A percentile compares a stretch with the other conserved stretches of the same genome.
Evolutionary conservation across 1,284 basidiomycete genomes (phyloP).

Genomic region (Naganishia sp.): DNA sequence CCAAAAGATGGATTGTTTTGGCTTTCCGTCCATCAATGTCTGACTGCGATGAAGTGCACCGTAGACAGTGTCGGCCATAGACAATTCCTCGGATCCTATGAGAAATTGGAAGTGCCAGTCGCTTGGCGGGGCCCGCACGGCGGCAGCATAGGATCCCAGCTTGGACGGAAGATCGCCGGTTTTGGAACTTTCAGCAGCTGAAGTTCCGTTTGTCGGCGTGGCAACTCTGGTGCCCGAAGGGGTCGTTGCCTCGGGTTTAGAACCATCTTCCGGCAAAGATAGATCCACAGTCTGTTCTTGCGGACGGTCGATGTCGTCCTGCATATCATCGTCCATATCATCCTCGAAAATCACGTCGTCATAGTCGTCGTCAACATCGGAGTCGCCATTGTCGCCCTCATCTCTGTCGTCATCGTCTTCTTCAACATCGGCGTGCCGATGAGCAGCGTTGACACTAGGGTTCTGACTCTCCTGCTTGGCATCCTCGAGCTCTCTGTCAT

Average conservation of each 20-base stretch:
- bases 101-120: slow-evolving; percentile 98
- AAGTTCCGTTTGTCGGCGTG: slow-evolving; percentile 65
- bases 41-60: slow-evolving; percentile 83
- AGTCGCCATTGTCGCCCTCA: slow-evolving; percentile 73
- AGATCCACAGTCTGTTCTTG: slow-evolving; percentile 83
- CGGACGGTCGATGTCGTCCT: slow-evolving; percentile 41
- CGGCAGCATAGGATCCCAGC: slow-evolving; percentile 82
- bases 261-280: slow-evolving; percentile 69
- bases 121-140: slow-evolving; percentile 82
- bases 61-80: slow-evolving; percentile 88
- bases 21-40: slow-evolving; percentile 57
- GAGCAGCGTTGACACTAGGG: background rate
- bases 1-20: slow-evolving; percentile 57
- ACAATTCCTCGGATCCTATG: slow-evolving; percentile 80
- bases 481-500: background rate
- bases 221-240: slow-evolving; percentile 91
- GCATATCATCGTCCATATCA: slow-evolving; percentile 56
- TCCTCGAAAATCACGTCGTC: slow-evolving; percentile 32
- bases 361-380: slow-evolving; percentile 65
- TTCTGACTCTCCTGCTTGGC: background rate
- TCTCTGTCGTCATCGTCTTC: slow-evolving; percentile 63
- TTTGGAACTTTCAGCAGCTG: slow-evolving; percentile 34
- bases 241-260: slow-evolving; percentile 89
- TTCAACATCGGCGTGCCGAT: slow-evolving; percentile 45
- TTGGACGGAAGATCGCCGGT: slow-evolving; percentile 49